Evolutionary conservation across 2,329 filamentous ascomycete genomes (phyloP).

Genomic region (Paracoccidioides lutzii): DNA sequence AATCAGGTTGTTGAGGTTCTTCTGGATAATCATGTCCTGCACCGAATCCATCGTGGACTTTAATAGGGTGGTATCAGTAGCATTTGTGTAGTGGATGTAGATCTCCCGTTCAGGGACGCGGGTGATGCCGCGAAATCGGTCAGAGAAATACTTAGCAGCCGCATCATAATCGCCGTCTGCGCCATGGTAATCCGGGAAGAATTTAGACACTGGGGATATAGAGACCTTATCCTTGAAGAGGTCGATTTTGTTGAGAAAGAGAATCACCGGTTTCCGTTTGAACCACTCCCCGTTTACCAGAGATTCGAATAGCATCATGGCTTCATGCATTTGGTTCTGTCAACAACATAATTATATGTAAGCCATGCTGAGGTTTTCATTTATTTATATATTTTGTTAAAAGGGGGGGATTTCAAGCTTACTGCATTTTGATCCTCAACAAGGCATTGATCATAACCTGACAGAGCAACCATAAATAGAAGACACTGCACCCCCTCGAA

Average conservation of each 20-base stretch:
- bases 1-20: constrained; percentile 68
- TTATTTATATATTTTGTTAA: not conserved
- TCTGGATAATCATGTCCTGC: constrained; percentile 78
- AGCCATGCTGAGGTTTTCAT: constrained; percentile 1
- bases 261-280: constrained; percentile 64
- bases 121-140: constrained; percentile 67
- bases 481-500: constrained; percentile 90
- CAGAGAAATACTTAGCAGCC: constrained; percentile 67
- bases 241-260: constrained; percentile 83
- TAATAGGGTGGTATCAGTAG: constrained; percentile 57
- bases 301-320: constrained; percentile 74
- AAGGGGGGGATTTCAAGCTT: constrained; percentile 30
- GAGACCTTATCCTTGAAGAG: constrained; percentile 66
- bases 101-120: constrained; percentile 46
- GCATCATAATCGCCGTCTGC: constrained; percentile 58
- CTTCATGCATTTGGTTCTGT: constrained; percentile 85
- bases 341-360: constrained; percentile 6
- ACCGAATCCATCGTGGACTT: constrained; percentile 80
- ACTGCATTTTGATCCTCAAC: constrained; percentile 95
- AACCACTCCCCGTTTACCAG: constrained; percentile 82
- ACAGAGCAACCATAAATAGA: constrained; percentile 87
- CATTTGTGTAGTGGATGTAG: constrained; percentile 48
- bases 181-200: constrained; percentile 69
- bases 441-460: constrained; percentile 89
- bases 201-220: constrained; percentile 56